A percentile compares a stretch with the other conserved stretches of the same genome.
Evolutionary conservation across 345 rosid genomes (phyloP).

Genomic region (Acer saccharum): DNA sequence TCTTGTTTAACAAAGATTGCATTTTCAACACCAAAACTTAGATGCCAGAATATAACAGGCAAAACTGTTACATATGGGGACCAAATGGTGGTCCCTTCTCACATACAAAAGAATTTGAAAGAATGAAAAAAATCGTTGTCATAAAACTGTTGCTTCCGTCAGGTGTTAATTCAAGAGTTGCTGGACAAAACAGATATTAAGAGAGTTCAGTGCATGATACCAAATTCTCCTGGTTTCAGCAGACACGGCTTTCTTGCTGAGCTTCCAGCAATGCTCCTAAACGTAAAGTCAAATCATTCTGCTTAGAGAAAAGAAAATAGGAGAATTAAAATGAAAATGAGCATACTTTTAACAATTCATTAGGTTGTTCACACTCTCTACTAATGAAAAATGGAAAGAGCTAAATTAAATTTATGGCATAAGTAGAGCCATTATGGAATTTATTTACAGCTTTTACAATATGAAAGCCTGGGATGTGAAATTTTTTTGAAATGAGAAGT

Average conservation of each 20-base stretch:
- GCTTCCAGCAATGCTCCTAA: neutral
- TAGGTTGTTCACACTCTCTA: neutral
- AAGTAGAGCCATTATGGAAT: neutral
- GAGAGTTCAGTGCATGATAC: neutral
- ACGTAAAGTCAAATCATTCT: conserved; percentile 9
- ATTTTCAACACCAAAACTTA: conserved; percentile 8
- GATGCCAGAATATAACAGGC: neutral
- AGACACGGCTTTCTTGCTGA: neutral
- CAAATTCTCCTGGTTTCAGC: neutral
- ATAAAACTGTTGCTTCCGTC: conserved; percentile 6
- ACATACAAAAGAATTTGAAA: conserved; percentile 18
- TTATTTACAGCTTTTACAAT: neutral
- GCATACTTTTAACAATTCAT: neutral
- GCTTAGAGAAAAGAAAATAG: conserved; percentile 3
- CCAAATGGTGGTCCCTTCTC: conserved; percentile 14
- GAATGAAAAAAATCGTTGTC: conserved; percentile 26
- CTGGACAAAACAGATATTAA: neutral
- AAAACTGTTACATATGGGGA: conserved; percentile 21
- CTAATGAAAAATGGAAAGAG: neutral
- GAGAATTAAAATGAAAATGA: neutral
- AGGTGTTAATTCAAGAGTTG: conserved; percentile 12
- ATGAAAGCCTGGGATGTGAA: too few relatives aligned
- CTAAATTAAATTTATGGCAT: neutral
- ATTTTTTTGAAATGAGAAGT: too few relatives aligned
- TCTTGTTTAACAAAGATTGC: neutral